phyloP scores from a whole-genome alignment of 2,329 filamentous ascomycete genomes.

The Daldinia eschscholtzii region DNA sequence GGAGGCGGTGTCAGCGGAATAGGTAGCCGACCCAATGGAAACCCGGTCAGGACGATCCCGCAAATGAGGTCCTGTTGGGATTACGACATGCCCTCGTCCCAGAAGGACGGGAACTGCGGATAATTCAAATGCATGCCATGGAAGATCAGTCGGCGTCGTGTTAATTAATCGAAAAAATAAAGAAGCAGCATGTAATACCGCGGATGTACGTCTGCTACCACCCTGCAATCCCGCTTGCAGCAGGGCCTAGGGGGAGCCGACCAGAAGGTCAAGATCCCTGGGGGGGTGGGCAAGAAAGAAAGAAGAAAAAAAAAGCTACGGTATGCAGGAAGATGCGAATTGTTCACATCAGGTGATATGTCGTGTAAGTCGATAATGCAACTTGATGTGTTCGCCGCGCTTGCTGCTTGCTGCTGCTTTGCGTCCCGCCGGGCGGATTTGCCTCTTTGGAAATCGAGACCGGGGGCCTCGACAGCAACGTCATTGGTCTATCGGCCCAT shows the following conservation, averaged over 20 bases:
- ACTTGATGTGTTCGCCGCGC: conserved; percentile 40
- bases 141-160: conserved; percentile 34
- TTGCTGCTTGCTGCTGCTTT: conserved; percentile 11
- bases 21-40: conserved; percentile 43
- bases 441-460: conserved; percentile 38
- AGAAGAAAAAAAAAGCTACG: conserved; percentile 1
- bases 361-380: conserved; percentile 45
- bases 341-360: conserved; percentile 45
- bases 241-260: conserved; percentile 15
- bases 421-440: conserved; percentile 33
- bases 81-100: conserved; percentile 42
- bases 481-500: conserved; percentile 31
- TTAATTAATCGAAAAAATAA: conserved; percentile 35
- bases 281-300: conserved; percentile 10
- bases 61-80: conserved; percentile 31
- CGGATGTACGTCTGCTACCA: conserved; percentile 36
- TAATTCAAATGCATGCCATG: conserved; percentile 42
- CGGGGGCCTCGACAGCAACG: conserved; percentile 14
- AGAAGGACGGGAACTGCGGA: conserved; percentile 43
- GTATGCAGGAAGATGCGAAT: conserved; percentile 40
- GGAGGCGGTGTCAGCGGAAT: conserved; percentile 44
- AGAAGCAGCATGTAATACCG: conserved; percentile 35
- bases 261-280: conserved; percentile 37
- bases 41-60: conserved; percentile 28
- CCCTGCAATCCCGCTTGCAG: conserved; percentile 32